Conservation (phyloP, 805 yeast species). For the Candida broadrunensis region DNA sequence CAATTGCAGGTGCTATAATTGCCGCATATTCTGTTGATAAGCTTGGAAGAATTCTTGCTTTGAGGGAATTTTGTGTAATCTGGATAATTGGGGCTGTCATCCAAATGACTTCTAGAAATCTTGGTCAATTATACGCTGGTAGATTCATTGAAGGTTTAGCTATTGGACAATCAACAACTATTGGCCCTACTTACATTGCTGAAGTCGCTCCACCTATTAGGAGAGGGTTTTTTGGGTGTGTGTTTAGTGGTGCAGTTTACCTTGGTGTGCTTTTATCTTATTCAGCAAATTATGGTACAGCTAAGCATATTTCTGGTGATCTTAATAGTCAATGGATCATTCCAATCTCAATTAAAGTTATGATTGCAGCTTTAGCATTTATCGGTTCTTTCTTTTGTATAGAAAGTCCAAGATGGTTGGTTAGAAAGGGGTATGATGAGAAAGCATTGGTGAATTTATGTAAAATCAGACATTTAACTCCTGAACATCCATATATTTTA, state of each 20-base stretch:
- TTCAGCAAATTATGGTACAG: slow-evolving; percentile 51
- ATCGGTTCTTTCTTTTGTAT: slow-evolving; percentile 41
- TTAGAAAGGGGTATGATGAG: slow-evolving; percentile 40
- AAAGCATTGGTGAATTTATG: slow-evolving; percentile 37
- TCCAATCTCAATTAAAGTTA: slow-evolving; percentile 48
- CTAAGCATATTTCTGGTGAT: slow-evolving; percentile 36
- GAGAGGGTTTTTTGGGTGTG: slow-evolving; percentile 51
- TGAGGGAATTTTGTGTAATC: slow-evolving; percentile 39
- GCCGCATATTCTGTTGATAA: slow-evolving; percentile 48
- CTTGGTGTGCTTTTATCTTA: slow-evolving; percentile 51
- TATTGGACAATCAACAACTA: slow-evolving; percentile 55
- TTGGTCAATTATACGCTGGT: slow-evolving; percentile 56
- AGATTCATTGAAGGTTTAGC: slow-evolving; percentile 54
- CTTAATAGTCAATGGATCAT: slow-evolving; percentile 48
- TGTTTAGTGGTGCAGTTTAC: slow-evolving; percentile 58
- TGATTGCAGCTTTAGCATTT: slow-evolving; percentile 46
- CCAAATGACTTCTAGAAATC: slow-evolving; percentile 42
- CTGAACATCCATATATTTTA: slow-evolving; percentile 47
- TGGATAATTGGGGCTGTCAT: slow-evolving; percentile 48
- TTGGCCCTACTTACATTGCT: slow-evolving; percentile 53
- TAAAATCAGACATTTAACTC: slow-evolving; percentile 42
- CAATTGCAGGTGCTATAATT: slow-evolving; percentile 51
- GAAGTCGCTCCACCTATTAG: slow-evolving; percentile 52
- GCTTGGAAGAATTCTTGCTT: slow-evolving; percentile 49
- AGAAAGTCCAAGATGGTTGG: slow-evolving; percentile 53